Evolutionary conservation across 2,329 filamentous ascomycete genomes (phyloP), one percentile per base, ranked within the genome.

Genomic region (Gaeumannomyces sp.): DNA sequence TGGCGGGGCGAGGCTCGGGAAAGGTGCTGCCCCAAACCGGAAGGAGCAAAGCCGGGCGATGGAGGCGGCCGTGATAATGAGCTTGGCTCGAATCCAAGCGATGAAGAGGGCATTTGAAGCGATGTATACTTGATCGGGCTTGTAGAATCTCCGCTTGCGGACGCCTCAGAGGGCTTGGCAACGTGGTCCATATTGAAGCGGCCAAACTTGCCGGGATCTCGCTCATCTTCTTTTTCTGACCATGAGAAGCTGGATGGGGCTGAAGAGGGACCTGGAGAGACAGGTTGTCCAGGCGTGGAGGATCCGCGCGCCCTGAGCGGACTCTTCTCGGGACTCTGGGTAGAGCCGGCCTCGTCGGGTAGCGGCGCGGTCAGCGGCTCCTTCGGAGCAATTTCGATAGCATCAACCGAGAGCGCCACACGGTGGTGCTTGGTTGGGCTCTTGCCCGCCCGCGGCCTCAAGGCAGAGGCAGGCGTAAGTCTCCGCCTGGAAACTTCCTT

Each of bases 181-280:
- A 77, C 73, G 60, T 76, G 70, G 29, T 75, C 72, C 4, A 78
- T 71, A 62, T 77, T 76, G 65, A 82, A 81, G 4, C 76, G 76
- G 22, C 76, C 76, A 61, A 75, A 75, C 38, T 73, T 77, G 35
- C 76, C 75, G 6, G 71, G 72, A 59, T 78, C 77, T n/a, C 73
- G 72, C 38, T 78, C 76, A 60, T 81, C 79, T 62, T 82, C 80
- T 62, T 78, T 76, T 65, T 83, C 79, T 11, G 79, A 78, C 85
- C 86, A 89, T 1, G 83, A 83, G 64, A 86, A 84, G 63, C 79
- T 86, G 11, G 86, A 85, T 0, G 88, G 88, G 2, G 88, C 88
- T 2, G 88, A 90, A 0, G 87, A 88, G 14, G 88, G 87, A 0
- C 87, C 87, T 0, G 86, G 83, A 1, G 84, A 84, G 27, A 87